A percentile compares a stretch with the other conserved stretches of the same genome.
phyloP scores from a whole-genome alignment of 805 yeast species.

The Ogataea dorogensis region DNA sequence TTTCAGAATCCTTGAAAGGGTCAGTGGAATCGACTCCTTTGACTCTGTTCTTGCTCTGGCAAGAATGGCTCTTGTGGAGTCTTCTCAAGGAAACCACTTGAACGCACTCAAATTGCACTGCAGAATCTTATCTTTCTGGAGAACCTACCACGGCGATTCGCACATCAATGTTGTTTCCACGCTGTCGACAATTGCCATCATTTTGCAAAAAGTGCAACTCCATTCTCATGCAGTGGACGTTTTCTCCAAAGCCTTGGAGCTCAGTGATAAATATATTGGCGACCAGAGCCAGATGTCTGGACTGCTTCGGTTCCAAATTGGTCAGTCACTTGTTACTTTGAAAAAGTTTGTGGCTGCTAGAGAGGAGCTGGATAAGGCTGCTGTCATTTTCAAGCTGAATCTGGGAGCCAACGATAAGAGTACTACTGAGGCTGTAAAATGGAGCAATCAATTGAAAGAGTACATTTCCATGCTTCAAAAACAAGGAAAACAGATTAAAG shows the following conservation, averaged over 20 bases:
- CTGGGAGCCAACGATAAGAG: constrained; percentile 68
- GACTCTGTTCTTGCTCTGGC: constrained; percentile 70
- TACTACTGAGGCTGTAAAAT: constrained; percentile 65
- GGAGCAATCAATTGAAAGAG: constrained; percentile 56
- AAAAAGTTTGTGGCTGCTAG: constrained; percentile 56
- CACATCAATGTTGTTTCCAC: constrained; percentile 74
- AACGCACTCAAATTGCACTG: constrained; percentile 63
- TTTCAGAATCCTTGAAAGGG: constrained; percentile 72
- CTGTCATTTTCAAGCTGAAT: constrained; percentile 50
- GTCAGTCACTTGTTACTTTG: constrained; percentile 53
- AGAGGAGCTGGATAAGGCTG: constrained; percentile 54
- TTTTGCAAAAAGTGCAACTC: constrained; percentile 54
- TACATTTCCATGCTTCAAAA: constrained; percentile 47
- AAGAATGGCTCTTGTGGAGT: constrained; percentile 74
- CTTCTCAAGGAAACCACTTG: constrained; percentile 52
- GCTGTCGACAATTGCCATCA: constrained; percentile 56
- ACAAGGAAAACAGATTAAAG: constrained; percentile 37
- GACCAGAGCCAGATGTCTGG: constrained; percentile 60
- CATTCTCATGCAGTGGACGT: constrained; percentile 49
- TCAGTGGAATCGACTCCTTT: constrained; percentile 74
- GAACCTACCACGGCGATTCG: constrained; percentile 51
- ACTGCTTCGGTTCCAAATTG: constrained; percentile 64
- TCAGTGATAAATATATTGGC: constrained; percentile 55
- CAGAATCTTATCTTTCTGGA: constrained; percentile 60
- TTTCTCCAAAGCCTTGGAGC: constrained; percentile 49